Evolutionary conservation across 202 grass and related monocot genomes (phyloP).

Genomic region (Dendrocalamus latiflorus): DNA sequence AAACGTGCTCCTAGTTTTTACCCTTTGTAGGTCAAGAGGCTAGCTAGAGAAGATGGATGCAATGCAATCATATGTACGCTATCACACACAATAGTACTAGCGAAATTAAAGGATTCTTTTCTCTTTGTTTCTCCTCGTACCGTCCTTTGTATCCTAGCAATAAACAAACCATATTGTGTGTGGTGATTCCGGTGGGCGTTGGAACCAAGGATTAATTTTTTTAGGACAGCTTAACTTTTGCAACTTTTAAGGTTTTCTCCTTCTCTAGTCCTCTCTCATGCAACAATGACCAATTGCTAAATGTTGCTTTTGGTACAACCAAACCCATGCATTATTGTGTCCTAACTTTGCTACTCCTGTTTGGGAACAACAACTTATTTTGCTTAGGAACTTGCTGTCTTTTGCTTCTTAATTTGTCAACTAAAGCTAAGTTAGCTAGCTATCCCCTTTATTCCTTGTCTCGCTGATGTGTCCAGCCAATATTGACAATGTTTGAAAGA

Average conservation of each 20-base stretch:
- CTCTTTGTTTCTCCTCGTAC: slow-evolving; percentile 30
- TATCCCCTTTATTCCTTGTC: slow-evolving; percentile 7
- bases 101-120: not conserved
- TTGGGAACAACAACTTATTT: not conserved
- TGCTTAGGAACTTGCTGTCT: slow-evolving; percentile 9
- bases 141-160: slow-evolving; percentile 18
- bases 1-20: slow-evolving; percentile 29
- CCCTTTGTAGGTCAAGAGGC: slow-evolving; percentile 6
- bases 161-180: slow-evolving; percentile 1
- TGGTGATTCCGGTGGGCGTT: slow-evolving; percentile 19
- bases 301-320: slow-evolving; percentile 17
- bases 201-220: not conserved
- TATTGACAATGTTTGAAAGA: slow-evolving; percentile 14
- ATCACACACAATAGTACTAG: too few relatives aligned
- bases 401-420: not conserved
- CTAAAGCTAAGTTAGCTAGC: not conserved
- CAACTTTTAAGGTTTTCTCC: slow-evolving; percentile 36
- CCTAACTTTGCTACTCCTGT: slow-evolving; percentile 6
- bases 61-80: slow-evolving; percentile 27
- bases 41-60: not conserved
- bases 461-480: slow-evolving; percentile 1
- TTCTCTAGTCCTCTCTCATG: not conserved
- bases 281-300: not conserved
- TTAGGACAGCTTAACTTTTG: slow-evolving; percentile 26
- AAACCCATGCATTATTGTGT: not conserved